Evolutionary conservation across 106 monocot genomes (phyloP).

Genomic region (Amphibolis antarctica): DNA sequence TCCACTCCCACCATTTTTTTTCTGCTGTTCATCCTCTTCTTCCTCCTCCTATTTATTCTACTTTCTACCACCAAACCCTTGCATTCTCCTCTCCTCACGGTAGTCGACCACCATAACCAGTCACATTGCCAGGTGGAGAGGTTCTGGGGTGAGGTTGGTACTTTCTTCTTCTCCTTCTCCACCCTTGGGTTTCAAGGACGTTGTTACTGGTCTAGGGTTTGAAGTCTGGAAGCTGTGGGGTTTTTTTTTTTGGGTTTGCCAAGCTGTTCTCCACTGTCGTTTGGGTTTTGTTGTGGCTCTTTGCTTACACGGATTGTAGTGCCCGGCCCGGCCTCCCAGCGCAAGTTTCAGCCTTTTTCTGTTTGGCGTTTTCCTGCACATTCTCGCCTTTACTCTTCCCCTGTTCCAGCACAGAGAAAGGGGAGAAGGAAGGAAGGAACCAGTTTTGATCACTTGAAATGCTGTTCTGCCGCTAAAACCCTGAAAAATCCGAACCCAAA

Average conservation of each 20-base stretch:
- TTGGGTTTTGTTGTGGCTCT: too few species aligned
- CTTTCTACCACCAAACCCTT: background rate
- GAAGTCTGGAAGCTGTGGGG: background rate
- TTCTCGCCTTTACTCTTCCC: background rate
- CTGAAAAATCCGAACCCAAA: background rate
- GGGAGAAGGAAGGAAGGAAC: background rate
- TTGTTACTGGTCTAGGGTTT: background rate
- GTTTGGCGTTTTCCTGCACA: background rate
- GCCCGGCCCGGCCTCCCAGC: background rate
- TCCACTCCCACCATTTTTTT: too few species aligned
- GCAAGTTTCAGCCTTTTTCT: background rate
- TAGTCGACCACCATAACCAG: too few species aligned
- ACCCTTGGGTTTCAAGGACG: background rate
- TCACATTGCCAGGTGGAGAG: too few species aligned
- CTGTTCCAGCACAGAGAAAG: background rate
- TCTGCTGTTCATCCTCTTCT: background rate
- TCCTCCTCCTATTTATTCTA: too few species aligned
- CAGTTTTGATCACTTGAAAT: background rate
- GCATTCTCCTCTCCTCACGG: background rate
- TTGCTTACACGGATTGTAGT: background rate
- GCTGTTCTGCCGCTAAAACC: background rate
- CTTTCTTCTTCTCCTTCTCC: too few species aligned
- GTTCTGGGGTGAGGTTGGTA: too few species aligned
- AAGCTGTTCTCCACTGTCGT: background rate
- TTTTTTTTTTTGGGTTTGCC: background rate